Percentiles rank a stretch among this genome's conserved stretches.
phyloP scores from a whole-genome alignment of 345 rosid genomes.

The Angophora floribunda region DNA sequence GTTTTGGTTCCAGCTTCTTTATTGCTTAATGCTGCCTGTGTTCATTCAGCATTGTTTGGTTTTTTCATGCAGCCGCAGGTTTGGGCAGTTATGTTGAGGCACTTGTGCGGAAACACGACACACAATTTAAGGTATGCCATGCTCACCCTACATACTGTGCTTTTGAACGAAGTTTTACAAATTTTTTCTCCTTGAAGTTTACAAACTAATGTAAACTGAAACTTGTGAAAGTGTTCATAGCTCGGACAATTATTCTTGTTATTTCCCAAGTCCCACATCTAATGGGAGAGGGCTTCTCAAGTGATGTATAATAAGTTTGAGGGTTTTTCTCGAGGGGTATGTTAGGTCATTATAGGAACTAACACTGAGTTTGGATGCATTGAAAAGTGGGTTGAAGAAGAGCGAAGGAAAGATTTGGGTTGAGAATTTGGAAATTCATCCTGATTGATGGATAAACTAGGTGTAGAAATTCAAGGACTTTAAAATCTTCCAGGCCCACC shows the following conservation, averaged over 20 bases:
- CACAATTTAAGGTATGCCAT: constrained; percentile 72
- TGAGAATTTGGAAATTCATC: not conserved
- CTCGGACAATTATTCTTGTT: not conserved
- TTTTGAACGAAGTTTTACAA: not conserved
- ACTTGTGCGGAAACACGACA: constrained; percentile 85
- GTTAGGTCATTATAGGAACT: not conserved
- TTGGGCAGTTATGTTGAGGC: constrained; percentile 94
- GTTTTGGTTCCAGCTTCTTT: not conserved
- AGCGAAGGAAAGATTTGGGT: not conserved
- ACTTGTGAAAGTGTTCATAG: not conserved
- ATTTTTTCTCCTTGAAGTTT: not conserved
- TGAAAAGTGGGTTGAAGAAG: not conserved
- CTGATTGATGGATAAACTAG: not conserved
- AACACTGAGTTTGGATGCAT: not conserved
- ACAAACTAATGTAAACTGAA: not conserved
- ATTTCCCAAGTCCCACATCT: not conserved
- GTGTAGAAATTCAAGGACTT: not conserved
- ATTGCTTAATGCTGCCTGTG: not conserved
- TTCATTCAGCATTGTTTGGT: not conserved
- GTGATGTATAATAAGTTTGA: not conserved
- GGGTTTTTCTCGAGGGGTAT: not conserved
- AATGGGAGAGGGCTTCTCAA: not conserved
- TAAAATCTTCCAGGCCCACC: not conserved
- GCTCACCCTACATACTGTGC: not conserved
- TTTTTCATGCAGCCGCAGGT: constrained; percentile 64